A percentile compares a stretch with the other conserved stretches of the same genome.
Evolutionary conservation across 352 stramenopile species (phyloP).

Genomic region (Phytophthora lateralis): DNA sequence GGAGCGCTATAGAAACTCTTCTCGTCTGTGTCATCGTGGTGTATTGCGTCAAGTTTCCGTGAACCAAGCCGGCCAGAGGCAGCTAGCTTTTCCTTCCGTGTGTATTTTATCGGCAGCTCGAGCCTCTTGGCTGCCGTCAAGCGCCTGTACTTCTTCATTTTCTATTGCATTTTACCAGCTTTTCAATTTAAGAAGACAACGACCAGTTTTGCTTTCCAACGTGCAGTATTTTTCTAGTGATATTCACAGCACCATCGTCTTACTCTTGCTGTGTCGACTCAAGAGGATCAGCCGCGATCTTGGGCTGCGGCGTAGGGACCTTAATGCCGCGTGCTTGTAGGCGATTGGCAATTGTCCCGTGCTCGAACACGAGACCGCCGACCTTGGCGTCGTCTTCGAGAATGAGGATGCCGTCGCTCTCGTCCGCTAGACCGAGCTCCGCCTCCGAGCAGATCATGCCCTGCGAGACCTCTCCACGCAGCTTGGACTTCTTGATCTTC

Average conservation of each 20-base stretch:
- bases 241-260: neutral
- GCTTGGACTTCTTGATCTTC: conserved; percentile 88
- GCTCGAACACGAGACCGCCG: conserved; percentile 54
- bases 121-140: conserved; percentile 31
- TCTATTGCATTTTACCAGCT: conserved; percentile 23
- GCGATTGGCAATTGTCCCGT: conserved; percentile 41
- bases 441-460: conserved; percentile 87
- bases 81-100: conserved; percentile 40
- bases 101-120: conserved; percentile 46
- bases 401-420: conserved; percentile 75
- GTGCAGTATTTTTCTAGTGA: neutral
- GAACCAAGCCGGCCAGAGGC: conserved; percentile 30
- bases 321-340: conserved; percentile 32
- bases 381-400: conserved; percentile 61
- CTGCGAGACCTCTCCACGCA: conserved; percentile 76
- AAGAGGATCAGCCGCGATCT: conserved; percentile 7
- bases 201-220: conserved; percentile 33
- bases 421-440: conserved; percentile 63
- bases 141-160: conserved; percentile 40
- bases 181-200: conserved; percentile 36
- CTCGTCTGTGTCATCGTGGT: conserved; percentile 38
- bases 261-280: conserved; percentile 14
- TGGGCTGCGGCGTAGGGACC: conserved; percentile 7
- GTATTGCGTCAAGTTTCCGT: conserved; percentile 44
- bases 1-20: conserved; percentile 38